Percentiles rank a stretch among this genome's conserved stretches.
Evolutionary conservation across 2,329 filamentous ascomycete genomes (phyloP).

Genomic region (Fusarium mexicanum): DNA sequence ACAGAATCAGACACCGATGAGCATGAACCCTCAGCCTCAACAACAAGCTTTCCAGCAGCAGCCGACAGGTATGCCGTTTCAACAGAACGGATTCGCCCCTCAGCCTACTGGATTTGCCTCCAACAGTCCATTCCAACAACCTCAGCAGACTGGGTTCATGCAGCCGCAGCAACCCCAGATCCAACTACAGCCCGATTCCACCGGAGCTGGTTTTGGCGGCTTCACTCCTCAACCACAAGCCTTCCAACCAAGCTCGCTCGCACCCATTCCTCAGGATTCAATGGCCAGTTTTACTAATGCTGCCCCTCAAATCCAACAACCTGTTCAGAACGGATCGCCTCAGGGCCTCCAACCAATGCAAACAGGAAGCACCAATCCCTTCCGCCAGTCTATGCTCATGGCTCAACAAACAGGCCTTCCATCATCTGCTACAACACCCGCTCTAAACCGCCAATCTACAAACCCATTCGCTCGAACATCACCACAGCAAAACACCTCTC

Average conservation of each 20-base stretch:
- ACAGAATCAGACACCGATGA: conserved; percentile 81
- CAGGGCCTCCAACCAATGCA: conserved; percentile 41
- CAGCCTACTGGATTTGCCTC: conserved; percentile 47
- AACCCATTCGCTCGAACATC: conserved; percentile 86
- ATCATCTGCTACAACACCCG: conserved; percentile 54
- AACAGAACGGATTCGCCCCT: conserved; percentile 40
- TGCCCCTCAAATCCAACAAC: conserved; percentile 31
- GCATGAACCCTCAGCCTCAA: conserved; percentile 51
- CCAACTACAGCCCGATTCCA: conserved; percentile 59
- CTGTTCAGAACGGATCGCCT: conserved; percentile 33
- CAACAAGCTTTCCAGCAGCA: conserved; percentile 49
- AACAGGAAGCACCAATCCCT: conserved; percentile 80
- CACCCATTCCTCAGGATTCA: conserved; percentile 68
- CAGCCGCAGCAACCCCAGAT: conserved; percentile 50
- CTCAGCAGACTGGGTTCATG: conserved; percentile 39
- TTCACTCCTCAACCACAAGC: conserved; percentile 72
- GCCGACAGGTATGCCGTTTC: conserved; percentile 40
- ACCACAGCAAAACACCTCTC: conserved; percentile 52
- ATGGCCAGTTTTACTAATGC: conserved; percentile 49
- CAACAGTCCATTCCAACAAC: conserved; percentile 51
- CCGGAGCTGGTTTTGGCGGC: conserved; percentile 85
- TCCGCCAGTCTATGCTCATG: conserved; percentile 88
- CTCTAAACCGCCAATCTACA: conserved; percentile 72
- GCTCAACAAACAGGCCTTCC: conserved; percentile 63
- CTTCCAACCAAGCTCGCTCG: conserved; percentile 63